These are phyloP conservation scores for Aspergillus spinulosporus DNA, from an alignment of 2,329 filamentous ascomycete species.

Conservation along the genomic window DNA sequence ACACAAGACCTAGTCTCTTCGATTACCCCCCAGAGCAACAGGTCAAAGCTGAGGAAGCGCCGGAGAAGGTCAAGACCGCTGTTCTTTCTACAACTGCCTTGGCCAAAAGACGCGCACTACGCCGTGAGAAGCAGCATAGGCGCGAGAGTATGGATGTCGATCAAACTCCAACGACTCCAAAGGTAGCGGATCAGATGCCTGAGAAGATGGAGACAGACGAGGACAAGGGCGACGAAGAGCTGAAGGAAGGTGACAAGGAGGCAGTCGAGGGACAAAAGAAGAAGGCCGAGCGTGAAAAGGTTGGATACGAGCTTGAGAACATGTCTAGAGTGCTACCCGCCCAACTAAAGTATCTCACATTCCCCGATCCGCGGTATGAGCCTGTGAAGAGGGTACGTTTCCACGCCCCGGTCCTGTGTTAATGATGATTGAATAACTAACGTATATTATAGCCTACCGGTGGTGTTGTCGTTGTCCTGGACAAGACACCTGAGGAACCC, in stretches of 20 bases:
- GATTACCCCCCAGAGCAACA: slow-evolving; percentile 98
- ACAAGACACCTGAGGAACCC: slow-evolving; percentile 74
- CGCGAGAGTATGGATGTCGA: slow-evolving; percentile 96
- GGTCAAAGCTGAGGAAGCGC: slow-evolving; percentile 89
- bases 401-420: slow-evolving; percentile 5
- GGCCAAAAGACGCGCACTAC: slow-evolving; percentile 89
- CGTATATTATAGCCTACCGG: slow-evolving; percentile 71
- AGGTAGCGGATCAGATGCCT: slow-evolving; percentile 57
- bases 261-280: slow-evolving; percentile 68
- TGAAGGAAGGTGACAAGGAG: slow-evolving; percentile 63
- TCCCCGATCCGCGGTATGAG: slow-evolving; percentile 85
- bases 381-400: slow-evolving; percentile 80
- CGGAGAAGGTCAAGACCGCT: slow-evolving; percentile 90
- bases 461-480: slow-evolving; percentile 85
- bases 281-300: slow-evolving; percentile 92
- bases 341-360: slow-evolving; percentile 94
- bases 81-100: slow-evolving; percentile 96
- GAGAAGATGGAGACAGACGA: slow-evolving; percentile 83
- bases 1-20: slow-evolving; percentile 90
- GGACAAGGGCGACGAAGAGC: slow-evolving; percentile 65
- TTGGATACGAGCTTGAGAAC: slow-evolving; percentile 94
- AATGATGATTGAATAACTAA: background rate
- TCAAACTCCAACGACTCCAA: slow-evolving; percentile 71
- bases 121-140: slow-evolving; percentile 86
- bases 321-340: slow-evolving; percentile 91